Base-by-base conservation (phyloP, 495 filamentous ascomycete species). In the Xylaria longipes region DNA sequence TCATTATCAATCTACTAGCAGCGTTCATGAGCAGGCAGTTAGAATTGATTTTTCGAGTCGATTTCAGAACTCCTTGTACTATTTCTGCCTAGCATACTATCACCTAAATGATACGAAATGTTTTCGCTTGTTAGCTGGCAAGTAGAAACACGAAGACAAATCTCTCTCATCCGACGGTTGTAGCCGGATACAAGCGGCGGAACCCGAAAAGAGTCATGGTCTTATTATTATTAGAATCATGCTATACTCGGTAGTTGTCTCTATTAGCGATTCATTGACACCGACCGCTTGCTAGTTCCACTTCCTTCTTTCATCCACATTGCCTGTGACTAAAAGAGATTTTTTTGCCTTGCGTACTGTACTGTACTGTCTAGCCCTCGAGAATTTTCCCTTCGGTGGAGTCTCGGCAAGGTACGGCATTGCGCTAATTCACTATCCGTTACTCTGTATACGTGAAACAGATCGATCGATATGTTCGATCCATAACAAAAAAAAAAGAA, bases 361-460 rank as follows among this genome's bases (percentile, higher is more conserved):
- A 46, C 12, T 41, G 39, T 29, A 29, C 3, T n/a, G 48, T 52
- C 48, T 15, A 11, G 48, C 48, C 48, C 7, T 27, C 27, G 37
- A 63, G 45, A 71, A 64, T 54, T 71, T 71, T 66, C 31, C 48
- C 33, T 48, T 15, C 1, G 50, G 69, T 66, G 69, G 62, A 71
- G 62, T 65, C 62, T 71, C 69, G 69, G 69, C 48, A 71, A 66
- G 14, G 48, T 4, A 52, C 69, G 69, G 69, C 62, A 70, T 43
- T 31, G 37, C 52, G 52, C 37, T 20, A n/a, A 22, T 60, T 29
- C 3, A 52, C 29, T 46, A 17, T 22, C 45, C 20, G 45, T 39
- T 56, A n/a, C n/a, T n/a, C n/a, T n/a, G n/a, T n/a, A 56, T 56
- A 66, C 29, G 20, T 56, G 48, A 41, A 56, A 56, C 46, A 54